Evolutionary conservation across 2,329 filamentous ascomycete species (phyloP).

Genomic region (Cladosporium sp.): DNA sequence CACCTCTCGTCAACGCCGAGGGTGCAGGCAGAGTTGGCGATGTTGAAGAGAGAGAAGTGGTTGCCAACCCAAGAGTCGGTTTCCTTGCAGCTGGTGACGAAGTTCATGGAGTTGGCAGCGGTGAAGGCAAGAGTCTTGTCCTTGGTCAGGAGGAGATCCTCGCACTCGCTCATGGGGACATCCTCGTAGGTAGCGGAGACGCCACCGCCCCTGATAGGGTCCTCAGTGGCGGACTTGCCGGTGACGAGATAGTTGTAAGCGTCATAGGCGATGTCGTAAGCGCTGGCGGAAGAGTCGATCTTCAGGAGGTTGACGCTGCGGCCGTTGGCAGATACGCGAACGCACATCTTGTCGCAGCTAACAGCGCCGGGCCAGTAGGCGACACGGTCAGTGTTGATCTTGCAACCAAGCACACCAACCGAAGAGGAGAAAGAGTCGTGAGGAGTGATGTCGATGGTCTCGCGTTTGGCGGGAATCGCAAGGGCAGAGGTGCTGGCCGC

Average conservation of each 20-base stretch:
- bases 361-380: slow-evolving; percentile 60
- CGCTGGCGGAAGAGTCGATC: slow-evolving; percentile 58
- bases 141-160: slow-evolving; percentile 46
- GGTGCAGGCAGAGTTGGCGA: slow-evolving; percentile 47
- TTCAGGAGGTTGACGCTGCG: slow-evolving; percentile 59
- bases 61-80: slow-evolving; percentile 54
- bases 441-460: slow-evolving; percentile 46
- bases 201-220: slow-evolving; percentile 53
- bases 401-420: slow-evolving; percentile 60
- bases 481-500: slow-evolving; percentile 22
- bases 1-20: slow-evolving; percentile 34
- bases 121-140: slow-evolving; percentile 55
- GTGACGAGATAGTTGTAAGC: slow-evolving; percentile 61
- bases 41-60: slow-evolving; percentile 53
- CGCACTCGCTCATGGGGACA: slow-evolving; percentile 52
- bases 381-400: slow-evolving; percentile 61
- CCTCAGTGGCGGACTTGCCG: slow-evolving; percentile 49
- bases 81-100: slow-evolving; percentile 46
- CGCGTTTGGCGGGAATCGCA: slow-evolving; percentile 20
- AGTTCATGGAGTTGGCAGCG: slow-evolving; percentile 60
- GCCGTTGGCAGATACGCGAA: slow-evolving; percentile 52
- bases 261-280: slow-evolving; percentile 62
- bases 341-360: slow-evolving; percentile 59
- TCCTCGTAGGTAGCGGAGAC: slow-evolving; percentile 54
- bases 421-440: slow-evolving; percentile 60